A percentile compares a stretch with the other conserved stretches of the same genome.
Evolutionary conservation across 2,329 filamentous ascomycete species (phyloP).

Genomic region (Dothistroma septosporum): DNA sequence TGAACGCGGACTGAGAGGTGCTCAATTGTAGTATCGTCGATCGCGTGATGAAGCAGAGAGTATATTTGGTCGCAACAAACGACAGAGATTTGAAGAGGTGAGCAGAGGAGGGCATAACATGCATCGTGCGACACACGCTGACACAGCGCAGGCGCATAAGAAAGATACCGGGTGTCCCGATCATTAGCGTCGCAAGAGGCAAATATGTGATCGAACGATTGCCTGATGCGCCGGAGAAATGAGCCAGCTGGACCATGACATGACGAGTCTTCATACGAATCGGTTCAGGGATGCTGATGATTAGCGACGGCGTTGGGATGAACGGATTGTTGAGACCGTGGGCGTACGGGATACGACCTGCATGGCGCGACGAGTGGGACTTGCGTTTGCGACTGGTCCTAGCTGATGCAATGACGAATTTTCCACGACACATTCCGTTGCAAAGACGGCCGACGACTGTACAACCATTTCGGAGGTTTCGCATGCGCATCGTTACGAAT

Average conservation of each 20-base stretch:
- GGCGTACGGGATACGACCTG: not conserved
- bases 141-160: conserved; percentile 53
- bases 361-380: not conserved
- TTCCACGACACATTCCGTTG: not conserved
- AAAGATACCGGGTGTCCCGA: conserved; percentile 73
- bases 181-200: conserved; percentile 76
- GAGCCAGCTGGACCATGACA: conserved; percentile 9
- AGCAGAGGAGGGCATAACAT: conserved; percentile 72
- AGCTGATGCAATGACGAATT: conserved; percentile 1
- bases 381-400: not conserved
- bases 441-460: not conserved
- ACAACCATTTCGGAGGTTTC: not conserved
- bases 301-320: conserved; percentile 13
- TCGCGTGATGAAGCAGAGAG: conserved; percentile 44
- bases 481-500: not conserved
- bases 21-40: conserved; percentile 37
- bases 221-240: conserved; percentile 73
- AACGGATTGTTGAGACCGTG: not conserved
- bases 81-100: conserved; percentile 77
- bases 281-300: not conserved
- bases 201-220: conserved; percentile 94
- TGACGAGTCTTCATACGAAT: not conserved
- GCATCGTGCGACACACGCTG: too few relatives aligned
- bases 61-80: conserved; percentile 53
- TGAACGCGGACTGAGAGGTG: conserved; percentile 75